phyloP scores from a whole-genome alignment of 805 yeast species.

The Candida boidinii region DNA sequence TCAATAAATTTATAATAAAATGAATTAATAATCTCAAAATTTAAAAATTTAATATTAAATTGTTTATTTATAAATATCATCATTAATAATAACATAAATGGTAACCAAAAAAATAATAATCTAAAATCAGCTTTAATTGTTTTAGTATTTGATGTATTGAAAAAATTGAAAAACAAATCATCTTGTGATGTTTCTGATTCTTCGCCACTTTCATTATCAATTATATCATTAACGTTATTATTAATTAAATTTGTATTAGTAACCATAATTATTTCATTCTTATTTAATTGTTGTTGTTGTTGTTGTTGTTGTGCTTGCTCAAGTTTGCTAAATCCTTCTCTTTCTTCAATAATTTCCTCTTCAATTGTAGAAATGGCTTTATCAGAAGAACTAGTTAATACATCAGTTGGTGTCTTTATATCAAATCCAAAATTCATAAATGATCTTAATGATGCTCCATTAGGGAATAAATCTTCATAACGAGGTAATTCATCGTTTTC shows the following conservation, averaged over 20 bases:
- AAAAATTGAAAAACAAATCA: conserved; percentile 9
- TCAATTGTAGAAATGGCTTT: conserved; percentile 1
- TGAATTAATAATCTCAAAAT: conserved; percentile 5
- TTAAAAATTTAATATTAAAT: conserved; percentile 12
- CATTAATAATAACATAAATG: conserved; percentile 52
- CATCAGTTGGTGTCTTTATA: conserved; percentile 1
- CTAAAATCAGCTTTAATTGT: conserved; percentile 65
- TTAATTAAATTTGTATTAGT: too few relatives aligned
- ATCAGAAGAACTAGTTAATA: not conserved
- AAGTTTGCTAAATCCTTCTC: too few relatives aligned
- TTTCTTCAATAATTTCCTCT: not conserved
- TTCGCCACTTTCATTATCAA: conserved; percentile 3
- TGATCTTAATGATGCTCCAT: conserved; percentile 24
- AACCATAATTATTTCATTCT: too few relatives aligned
- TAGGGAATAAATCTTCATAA: conserved; percentile 71
- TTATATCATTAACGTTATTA: not conserved
- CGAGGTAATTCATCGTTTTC: conserved; percentile 49
- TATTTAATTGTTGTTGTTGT: too few relatives aligned
- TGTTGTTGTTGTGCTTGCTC: not conserved
- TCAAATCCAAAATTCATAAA: conserved; percentile 22
- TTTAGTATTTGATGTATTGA: conserved; percentile 24
- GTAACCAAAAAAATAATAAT: conserved; percentile 88
- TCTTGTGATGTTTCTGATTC: conserved; percentile 4
- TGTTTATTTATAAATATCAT: conserved; percentile 26
- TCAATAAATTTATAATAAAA: conserved; percentile 25